Evolutionary conservation across 208 protist species (phyloP).

Genomic region (Naegleria gruberi): DNA sequence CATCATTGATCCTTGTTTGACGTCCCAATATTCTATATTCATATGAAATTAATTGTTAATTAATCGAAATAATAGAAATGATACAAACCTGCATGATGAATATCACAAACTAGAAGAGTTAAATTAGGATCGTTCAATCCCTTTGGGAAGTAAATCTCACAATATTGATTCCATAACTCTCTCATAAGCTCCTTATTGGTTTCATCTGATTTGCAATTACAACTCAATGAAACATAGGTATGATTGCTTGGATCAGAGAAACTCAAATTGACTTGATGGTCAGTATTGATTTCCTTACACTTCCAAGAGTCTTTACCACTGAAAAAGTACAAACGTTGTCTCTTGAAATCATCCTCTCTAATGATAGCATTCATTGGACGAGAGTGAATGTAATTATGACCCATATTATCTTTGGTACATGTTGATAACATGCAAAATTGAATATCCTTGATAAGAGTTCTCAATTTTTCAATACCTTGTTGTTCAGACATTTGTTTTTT

Average conservation of each 20-base stretch:
- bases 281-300: background rate
- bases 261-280: background rate
- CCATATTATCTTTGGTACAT: background rate
- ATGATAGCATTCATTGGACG: background rate
- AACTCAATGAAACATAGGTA: background rate
- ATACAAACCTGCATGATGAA: background rate
- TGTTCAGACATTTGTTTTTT: background rate
- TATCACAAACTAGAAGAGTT: background rate
- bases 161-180: background rate
- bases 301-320: background rate
- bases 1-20: background rate
- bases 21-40: background rate
- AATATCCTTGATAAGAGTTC: background rate
- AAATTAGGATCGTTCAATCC: background rate
- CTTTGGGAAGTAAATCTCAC: background rate
- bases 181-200: background rate
- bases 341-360: background rate
- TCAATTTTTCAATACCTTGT: background rate
- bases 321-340: background rate
- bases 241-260: background rate
- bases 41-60: too few relatives aligned
- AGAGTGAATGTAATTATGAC: background rate
- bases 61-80: background rate
- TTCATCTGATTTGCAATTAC: background rate
- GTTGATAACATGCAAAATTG: background rate